Evolutionary conservation across 352 stramenopile genomes (phyloP), one percentile per base, ranked within the genome.

Genomic region (Aphanomyces cochlioides): DNA sequence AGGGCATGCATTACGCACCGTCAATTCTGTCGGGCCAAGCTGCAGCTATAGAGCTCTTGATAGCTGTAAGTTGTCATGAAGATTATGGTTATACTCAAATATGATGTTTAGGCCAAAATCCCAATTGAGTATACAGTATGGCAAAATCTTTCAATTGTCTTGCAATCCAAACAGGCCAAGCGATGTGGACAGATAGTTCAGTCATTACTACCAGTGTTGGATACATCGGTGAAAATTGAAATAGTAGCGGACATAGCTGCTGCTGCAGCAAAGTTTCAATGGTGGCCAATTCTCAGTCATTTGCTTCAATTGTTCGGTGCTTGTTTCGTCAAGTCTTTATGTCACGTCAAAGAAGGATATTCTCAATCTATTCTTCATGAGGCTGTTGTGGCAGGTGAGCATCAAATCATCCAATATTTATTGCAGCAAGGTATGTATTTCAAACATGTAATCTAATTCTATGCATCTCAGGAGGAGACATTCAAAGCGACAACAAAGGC

Each of bases 241-340:
- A 7, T 70, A n/a, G 64, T 70, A 6, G 64, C 47, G 1, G 21
- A 37, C 15, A 40, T 70, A n/a, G 48, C 21, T 7, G 12, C 15
- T 7, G 7, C 34, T 17, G 54, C 50, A 7, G 64, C 64, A 7
- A 54, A 47, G 3, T 39, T 40, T 10, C 64, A 70, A 12, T 70
- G 64, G 64, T 70, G 53, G 36, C 28, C 56, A 6, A 54, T 70
- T 39, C 47, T 70, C 0, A 47, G 21, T 12, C 64, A 61, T 36
- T 39, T 70, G 54, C 47, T 70, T 6, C 64, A 70, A n/a, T 7
- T 56, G 15, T 70, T 70, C 36, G 37, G 40, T 21, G 12, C 61
- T 15, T 50, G 47, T 15, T 21, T 70, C 7, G 28, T 41, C 10
- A 54, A 38, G n/a, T 21, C 64, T 3, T n/a, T 38, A 19, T 40